Evolutionary conservation across 1,284 basidiomycete species (phyloP), one percentile per base, ranked within the genome.

Genomic region (Ustilago lituana): DNA sequence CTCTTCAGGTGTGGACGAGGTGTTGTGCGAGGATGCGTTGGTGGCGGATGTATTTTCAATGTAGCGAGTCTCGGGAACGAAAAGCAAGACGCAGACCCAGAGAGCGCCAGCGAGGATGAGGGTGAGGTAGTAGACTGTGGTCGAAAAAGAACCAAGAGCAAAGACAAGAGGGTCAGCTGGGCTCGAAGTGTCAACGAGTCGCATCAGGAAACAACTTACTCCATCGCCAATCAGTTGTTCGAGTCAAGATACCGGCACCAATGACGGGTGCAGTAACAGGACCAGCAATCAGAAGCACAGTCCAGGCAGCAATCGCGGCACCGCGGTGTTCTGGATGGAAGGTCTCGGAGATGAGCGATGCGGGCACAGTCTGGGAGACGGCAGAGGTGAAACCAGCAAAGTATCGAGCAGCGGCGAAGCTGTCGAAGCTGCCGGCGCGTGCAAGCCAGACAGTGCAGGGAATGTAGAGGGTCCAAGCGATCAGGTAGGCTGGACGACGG

Each of bases 41-140:
- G 19, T 36, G 29, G 53, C 49, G 8, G 47, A 14, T 2, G 32
- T n/a, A 51, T 54, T 58, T 35, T 35, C 11, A 29, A 57, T 73
- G 80, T 82, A 83, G 20, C 78, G 71, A 0, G 83, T 83, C 54
- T 83, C 82, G 10, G 82, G 82, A 4, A 81, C 76, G 40, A 83
- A 53, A 46, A 80, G 62, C 22, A 79, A 39, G 56, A 83, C 62
- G 47, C 78, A 63, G 17, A 77, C 31, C 39, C 79, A 57, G 22
- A 78, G 74, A 2, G 74, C 46, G 5, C 75, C 78, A 15, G 72
- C 78, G 8, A 83, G 65, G 32, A 73, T 81, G 12, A 82, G 58
- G 49, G 67, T 64, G 52, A 83, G 58, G 73, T 81, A 82, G 74
- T 80, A 83, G 26, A 82, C 45, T 58, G 47, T 22, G 38, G 12